A percentile compares a stretch with the other conserved stretches of the same genome.
Evolutionary conservation across 306 rosid genomes (phyloP).

Genomic region (Rosa chinensis): DNA sequence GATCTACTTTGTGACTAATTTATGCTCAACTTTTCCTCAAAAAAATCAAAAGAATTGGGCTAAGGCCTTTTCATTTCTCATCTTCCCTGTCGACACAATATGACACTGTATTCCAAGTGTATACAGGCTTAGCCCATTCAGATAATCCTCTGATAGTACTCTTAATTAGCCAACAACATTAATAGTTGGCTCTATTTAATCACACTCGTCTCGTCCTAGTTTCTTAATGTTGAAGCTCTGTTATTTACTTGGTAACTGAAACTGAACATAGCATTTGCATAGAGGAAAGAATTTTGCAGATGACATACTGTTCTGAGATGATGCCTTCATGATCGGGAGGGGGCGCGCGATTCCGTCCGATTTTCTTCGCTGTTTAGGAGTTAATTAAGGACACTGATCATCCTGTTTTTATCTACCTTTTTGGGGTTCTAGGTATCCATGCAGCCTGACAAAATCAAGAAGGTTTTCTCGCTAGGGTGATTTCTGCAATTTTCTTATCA

Average conservation of each 20-base stretch:
- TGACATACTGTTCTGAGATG: too few relatives aligned
- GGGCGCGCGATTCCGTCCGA: too few relatives aligned
- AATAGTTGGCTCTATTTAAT: too few relatives aligned
- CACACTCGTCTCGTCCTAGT: not conserved
- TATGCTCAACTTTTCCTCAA: not conserved
- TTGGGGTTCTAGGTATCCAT: not conserved
- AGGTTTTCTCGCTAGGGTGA: not conserved
- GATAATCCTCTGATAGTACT: not conserved
- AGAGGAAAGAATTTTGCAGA: too few relatives aligned
- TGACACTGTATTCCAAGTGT: not conserved
- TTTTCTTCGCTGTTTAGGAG: too few relatives aligned
- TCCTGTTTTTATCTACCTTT: too few relatives aligned
- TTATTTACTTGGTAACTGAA: not conserved
- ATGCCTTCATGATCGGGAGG: too few relatives aligned
- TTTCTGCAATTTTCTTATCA: not conserved
- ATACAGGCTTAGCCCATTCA: not conserved
- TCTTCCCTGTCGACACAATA: too few relatives aligned
- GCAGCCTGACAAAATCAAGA: too few relatives aligned
- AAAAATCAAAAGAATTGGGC: not conserved
- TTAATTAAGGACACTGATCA: too few relatives aligned
- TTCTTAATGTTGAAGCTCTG: not conserved
- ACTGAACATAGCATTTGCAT: not conserved
- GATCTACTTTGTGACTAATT: not conserved
- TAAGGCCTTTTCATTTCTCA: not conserved
- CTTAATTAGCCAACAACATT: not conserved